Evolutionary conservation across 2,329 filamentous ascomycete species (phyloP).

Genomic region (Calonectria pauciramosa): DNA sequence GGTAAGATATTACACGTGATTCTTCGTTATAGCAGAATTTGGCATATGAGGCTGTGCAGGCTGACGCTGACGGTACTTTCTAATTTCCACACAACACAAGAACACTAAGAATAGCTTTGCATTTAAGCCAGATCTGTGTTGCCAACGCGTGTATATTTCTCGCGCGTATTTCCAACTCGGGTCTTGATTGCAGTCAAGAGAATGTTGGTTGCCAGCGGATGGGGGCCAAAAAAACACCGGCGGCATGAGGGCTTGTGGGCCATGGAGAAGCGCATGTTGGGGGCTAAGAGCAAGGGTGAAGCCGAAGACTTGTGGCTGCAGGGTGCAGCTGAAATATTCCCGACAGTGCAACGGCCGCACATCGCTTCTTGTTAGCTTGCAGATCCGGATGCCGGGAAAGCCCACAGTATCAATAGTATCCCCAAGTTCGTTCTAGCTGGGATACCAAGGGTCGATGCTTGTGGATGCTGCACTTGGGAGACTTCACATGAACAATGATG

Average conservation of each 20-base stretch:
- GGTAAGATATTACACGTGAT: background rate
- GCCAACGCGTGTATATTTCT: background rate
- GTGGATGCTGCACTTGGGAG: background rate
- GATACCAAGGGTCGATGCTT: background rate
- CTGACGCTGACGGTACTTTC: background rate
- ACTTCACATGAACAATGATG: background rate
- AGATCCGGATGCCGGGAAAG: background rate
- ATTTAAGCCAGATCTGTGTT: no score
- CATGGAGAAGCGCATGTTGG: conserved; percentile 1
- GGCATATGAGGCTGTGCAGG: background rate
- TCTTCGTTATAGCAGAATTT: background rate
- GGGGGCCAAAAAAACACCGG: background rate
- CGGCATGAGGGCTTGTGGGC: background rate
- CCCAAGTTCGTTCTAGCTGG: background rate
- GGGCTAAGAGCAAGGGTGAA: background rate
- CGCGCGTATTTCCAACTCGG: background rate
- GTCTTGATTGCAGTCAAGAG: background rate
- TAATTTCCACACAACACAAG: background rate
- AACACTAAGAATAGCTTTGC: no score
- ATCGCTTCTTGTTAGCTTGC: background rate
- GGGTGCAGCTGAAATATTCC: background rate
- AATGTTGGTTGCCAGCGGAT: background rate
- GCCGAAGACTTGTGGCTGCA: background rate
- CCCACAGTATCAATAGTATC: background rate
- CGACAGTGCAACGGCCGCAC: background rate